Evolutionary conservation across 2,329 filamentous ascomycete species (phyloP), one percentile per base, ranked within the genome.

Genomic region (Aspergillus ochraceoroseus): DNA sequence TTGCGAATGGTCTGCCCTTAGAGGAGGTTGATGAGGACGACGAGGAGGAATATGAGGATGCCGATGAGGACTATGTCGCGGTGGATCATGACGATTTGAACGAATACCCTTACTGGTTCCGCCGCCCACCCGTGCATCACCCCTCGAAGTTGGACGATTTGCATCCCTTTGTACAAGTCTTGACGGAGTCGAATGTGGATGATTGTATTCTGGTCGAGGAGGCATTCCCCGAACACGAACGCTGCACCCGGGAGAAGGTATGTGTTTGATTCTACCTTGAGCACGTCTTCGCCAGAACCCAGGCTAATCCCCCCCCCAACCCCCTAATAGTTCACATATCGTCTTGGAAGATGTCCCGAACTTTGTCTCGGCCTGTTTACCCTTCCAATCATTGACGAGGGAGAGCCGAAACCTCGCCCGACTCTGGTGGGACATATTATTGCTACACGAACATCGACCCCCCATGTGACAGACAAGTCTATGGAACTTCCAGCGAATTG

Each of bases 361-460:
- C 75, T 95, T 40, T 83, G 79, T 60, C 71, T 89, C 37, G 89
- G 88, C 18, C 67, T 95, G 40, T 95, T 90, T 70, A 85, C 83
- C 58, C 72, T 55, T 61, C 74, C 55, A 56, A 70, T 52, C 64
- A 75, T 45, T 62, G 76, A 51, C 61, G 70, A 50, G 66, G 79
- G 51, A 67, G 70, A 51, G 71, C 74, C 25, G 73, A 85, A 52
- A 77, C 85, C 66, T 63, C 69, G 61, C 74, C 75, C 48, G 68
- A 75, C 57, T 68, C 73, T 95, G 15, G 72, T 95, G 32, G 88
- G 79, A 26, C 86, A 94, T 64, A 74, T 90, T 50, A 72, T 94
- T 47, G 77, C 84, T 13, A 89, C 87, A 8, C 82, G 85, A 50
- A 83, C 81, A 25, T 70, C 72, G 25, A 75, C 76, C 35, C 58